phyloP scores from a whole-genome alignment of 768 basidiomycete species.

The Mycena rosella region DNA sequence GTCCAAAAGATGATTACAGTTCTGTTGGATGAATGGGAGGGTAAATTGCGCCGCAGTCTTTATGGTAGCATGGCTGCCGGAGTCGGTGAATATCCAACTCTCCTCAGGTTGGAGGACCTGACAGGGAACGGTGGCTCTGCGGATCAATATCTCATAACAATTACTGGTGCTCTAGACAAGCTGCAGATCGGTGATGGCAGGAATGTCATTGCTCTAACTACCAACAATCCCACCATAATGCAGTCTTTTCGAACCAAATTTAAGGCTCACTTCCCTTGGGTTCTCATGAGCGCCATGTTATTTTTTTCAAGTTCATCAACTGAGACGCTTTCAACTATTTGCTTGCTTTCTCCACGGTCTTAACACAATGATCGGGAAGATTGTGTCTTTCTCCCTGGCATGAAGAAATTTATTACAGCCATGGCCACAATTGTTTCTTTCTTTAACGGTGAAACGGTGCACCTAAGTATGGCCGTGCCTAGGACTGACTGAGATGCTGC shows the following conservation, averaged over 20 bases:
- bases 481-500: too few relatives aligned
- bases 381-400: constrained; percentile 39
- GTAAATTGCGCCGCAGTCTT: neutral
- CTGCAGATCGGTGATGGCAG: constrained; percentile 38
- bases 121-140: constrained; percentile 1
- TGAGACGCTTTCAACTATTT: too few relatives aligned
- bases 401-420: too few relatives aligned
- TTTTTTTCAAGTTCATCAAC: too few relatives aligned
- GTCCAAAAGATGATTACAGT: too few relatives aligned
- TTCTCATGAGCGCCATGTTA: too few relatives aligned
- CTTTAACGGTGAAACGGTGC: too few relatives aligned
- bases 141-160: neutral
- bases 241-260: constrained; percentile 40
- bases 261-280: constrained; percentile 38
- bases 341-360: constrained; percentile 47
- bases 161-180: constrained; percentile 29
- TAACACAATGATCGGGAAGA: constrained; percentile 47
- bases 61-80: neutral
- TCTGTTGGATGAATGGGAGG: constrained; percentile 14
- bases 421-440: too few relatives aligned
- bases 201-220: constrained; percentile 43
- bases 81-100: neutral
- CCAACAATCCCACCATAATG: constrained; percentile 51
- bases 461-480: too few relatives aligned
- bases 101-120: neutral